Evolutionary conservation across 495 filamentous ascomycete species (phyloP), one percentile per base, ranked within the genome.

Genomic region (Tuber magnatum): DNA sequence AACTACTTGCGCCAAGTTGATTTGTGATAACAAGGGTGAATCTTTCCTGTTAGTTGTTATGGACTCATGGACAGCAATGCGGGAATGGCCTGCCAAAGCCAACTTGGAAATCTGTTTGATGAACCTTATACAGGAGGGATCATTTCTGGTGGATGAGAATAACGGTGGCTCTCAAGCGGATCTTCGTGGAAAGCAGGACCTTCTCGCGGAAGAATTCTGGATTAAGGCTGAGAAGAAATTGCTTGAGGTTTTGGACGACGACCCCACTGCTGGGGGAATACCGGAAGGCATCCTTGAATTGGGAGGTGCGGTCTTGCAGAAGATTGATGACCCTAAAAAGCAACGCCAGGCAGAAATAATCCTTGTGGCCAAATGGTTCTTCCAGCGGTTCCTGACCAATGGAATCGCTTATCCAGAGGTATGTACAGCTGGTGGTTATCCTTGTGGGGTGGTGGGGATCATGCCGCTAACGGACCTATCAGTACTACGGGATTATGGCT

Each of bases 21-120:
- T 93, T 35, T 87, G 86, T 12, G 87, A 88, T 77, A 83, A 82
- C 44, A 89, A 87, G 76, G 83, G 83, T 6, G 91, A 92, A 71
- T 88, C 89, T 69, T 90, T 93, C 71, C 86, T 92, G 70, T 88
- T 88, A 71, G 87, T 87, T 69, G 88, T 92, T 24, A 88, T 98
- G 48, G 93, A 94, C 84, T 89, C 91, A 73, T 98, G 93, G 91
- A 89, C 93, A 72, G 88, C 89, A 48, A 91, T 93, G 86, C 89
- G 92, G 81, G 91, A 93, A 81, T 98, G 95, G 95, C 91, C 92
- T 74, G 92, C 92, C 73, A 92, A 90, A 76, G 89, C 90, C 77
- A 94, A 92, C 78, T 90, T 99, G 86, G 94, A 97, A 85, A 90
- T 92, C 81, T 97, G 93, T 81, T 88, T 99, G 8, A 94, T 96